phyloP scores from a whole-genome alignment of 2,329 filamentous ascomycete species.

The Fusarium albosuccineum region DNA sequence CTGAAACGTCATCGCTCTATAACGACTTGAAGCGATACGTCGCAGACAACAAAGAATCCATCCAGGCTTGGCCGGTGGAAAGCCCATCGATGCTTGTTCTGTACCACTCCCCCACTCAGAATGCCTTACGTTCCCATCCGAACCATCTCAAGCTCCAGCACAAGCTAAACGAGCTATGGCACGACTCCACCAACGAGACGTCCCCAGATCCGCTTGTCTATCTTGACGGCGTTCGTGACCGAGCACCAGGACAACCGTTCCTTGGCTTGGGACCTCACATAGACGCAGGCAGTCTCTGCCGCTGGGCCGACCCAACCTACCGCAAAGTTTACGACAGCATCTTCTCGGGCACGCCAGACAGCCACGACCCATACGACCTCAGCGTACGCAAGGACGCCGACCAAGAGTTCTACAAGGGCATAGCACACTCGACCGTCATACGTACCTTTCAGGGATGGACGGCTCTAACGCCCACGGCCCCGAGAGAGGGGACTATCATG shows the following conservation, averaged over 20 bases:
- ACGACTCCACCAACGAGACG: conserved; percentile 47
- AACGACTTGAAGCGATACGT: conserved; percentile 51
- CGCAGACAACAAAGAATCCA: conserved; percentile 48
- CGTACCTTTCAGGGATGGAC: conserved; percentile 59
- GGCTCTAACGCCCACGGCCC: conserved; percentile 52
- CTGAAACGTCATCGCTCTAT: conserved; percentile 42
- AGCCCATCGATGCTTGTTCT: conserved; percentile 56
- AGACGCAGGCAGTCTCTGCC: conserved; percentile 57
- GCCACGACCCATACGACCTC: conserved; percentile 55
- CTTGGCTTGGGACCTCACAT: conserved; percentile 59
- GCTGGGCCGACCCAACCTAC: conserved; percentile 57
- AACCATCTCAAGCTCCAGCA: conserved; percentile 53
- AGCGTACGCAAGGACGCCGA: conserved; percentile 50
- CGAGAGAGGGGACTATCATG: conserved; percentile 54
- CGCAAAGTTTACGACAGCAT: conserved; percentile 53
- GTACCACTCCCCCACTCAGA: conserved; percentile 56
- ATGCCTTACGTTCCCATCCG: conserved; percentile 53
- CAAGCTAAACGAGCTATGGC: conserved; percentile 55
- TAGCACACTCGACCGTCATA: conserved; percentile 54
- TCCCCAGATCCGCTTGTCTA: conserved; percentile 55
- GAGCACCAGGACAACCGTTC: conserved; percentile 54
- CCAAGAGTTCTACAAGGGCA: conserved; percentile 51
- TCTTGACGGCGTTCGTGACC: conserved; percentile 55
- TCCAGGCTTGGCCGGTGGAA: conserved; percentile 52
- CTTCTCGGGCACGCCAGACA: conserved; percentile 53